Evolutionary conservation across 345 rosid genomes (phyloP).

Genomic region (Psidium friedrichsthalianum): DNA sequence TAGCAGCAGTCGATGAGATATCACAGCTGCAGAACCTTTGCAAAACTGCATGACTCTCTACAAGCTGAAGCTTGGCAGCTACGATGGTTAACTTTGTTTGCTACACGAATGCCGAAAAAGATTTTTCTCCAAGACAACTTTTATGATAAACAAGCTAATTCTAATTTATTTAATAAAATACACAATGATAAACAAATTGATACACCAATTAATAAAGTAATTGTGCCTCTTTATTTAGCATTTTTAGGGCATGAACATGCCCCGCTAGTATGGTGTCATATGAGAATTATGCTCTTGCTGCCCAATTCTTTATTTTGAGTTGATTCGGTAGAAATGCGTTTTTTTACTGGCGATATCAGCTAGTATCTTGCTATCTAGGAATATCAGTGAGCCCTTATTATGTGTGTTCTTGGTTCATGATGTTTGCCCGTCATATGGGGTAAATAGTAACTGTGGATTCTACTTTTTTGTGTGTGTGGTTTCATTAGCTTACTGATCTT

Average conservation of each 20-base stretch:
- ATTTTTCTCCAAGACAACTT: neutral
- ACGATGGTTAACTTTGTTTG: neutral
- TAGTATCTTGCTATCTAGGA: neutral
- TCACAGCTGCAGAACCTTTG: neutral
- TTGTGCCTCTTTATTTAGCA: neutral
- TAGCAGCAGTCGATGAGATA: neutral
- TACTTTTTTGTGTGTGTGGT: neutral
- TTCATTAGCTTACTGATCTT: neutral
- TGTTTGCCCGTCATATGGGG: neutral
- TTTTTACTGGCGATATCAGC: neutral
- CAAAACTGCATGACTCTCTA: neutral
- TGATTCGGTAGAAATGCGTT: neutral
- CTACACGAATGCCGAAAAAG: neutral
- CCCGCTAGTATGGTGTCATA: neutral
- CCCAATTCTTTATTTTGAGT: neutral
- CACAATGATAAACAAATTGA: neutral
- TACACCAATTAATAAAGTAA: neutral
- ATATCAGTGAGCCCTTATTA: neutral
- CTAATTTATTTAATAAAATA: neutral
- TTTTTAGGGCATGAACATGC: neutral
- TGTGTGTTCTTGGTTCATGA: neutral
- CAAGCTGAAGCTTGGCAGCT: neutral
- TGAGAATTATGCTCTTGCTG: neutral
- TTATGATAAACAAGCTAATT: neutral
- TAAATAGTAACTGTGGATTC: neutral